Conservation (phyloP, 345 rosid genomes). For the Citrus trifoliata region DNA sequence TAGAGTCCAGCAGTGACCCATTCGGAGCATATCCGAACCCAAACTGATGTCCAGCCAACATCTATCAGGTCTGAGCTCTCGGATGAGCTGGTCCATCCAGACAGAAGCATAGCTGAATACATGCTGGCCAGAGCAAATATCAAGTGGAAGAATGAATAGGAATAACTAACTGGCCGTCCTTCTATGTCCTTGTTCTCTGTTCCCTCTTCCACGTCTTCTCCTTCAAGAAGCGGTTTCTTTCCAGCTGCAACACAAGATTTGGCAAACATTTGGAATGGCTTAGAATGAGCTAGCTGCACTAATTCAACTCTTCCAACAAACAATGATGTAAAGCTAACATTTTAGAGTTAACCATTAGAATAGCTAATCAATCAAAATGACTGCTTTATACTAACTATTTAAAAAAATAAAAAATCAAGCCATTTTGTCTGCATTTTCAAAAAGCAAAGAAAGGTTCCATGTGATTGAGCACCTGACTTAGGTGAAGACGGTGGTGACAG, state of each 20-base stretch:
- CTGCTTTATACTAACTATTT: background rate
- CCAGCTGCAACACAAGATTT: conserved; percentile 41
- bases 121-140: conserved; percentile 95
- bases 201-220: conserved; percentile 62
- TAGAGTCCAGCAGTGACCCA: conserved; percentile 83
- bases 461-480: conserved; percentile 52
- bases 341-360: background rate
- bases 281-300: background rate
- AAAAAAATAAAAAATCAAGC: background rate
- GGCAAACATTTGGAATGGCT: background rate
- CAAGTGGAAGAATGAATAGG: conserved; percentile 87
- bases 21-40: conserved; percentile 90
- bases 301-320: background rate
- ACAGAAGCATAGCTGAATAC: conserved; percentile 97
- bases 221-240: conserved; percentile 62
- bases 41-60: conserved; percentile 97
- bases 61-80: conserved; percentile 76
- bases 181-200: conserved; percentile 54
- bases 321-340: background rate
- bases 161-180: conserved; percentile 73
- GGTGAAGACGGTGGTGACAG: conserved; percentile 92
- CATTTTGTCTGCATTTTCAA: background rate
- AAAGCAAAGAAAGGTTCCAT: background rate
- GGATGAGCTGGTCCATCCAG: conserved; percentile 83
- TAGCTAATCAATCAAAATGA: background rate